Conservation (phyloP, 352 stramenopile species). For the Pythium utonaiense region DNA sequence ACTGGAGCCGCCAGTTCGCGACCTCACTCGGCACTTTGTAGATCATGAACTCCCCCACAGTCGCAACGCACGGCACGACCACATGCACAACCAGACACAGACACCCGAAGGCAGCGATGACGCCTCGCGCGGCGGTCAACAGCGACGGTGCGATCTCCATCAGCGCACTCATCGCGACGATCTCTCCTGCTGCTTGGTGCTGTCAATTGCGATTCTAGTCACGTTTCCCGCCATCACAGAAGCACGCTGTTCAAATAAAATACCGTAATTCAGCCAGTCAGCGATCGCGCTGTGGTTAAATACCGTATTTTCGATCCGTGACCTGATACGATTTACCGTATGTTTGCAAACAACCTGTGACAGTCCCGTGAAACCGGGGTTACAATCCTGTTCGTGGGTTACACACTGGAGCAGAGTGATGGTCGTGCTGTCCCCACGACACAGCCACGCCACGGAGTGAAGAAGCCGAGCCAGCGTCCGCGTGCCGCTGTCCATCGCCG, state of each 20-base stretch:
- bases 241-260: conserved; percentile 2
- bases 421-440: conserved; percentile 5
- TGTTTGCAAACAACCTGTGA: too few relatives aligned
- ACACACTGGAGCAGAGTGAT: conserved; percentile 19
- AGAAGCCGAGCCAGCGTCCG: conserved; percentile 4
- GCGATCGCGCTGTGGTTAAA: not conserved
- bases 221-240: conserved; percentile 5
- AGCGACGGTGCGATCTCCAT: conserved; percentile 16
- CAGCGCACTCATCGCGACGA: conserved; percentile 9
- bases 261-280: conserved; percentile 17
- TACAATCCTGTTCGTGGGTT: conserved; percentile 10
- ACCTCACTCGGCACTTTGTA: conserved; percentile 6
- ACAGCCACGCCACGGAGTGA: conserved; percentile 3
- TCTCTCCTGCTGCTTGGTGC: not conserved
- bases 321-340: conserved; percentile 14
- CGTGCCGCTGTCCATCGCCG: not conserved
- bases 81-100: conserved; percentile 15
- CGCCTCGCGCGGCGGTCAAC: conserved; percentile 11
- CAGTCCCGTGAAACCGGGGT: not conserved
- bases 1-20: conserved; percentile 8
- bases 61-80: conserved; percentile 6
- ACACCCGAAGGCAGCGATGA: conserved; percentile 19
- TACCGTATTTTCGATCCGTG: not conserved
- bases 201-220: not conserved
- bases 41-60: conserved; percentile 5